Evolutionary conservation across 2,329 filamentous ascomycete genomes (phyloP).

Genomic region (Zalaria obscura): DNA sequence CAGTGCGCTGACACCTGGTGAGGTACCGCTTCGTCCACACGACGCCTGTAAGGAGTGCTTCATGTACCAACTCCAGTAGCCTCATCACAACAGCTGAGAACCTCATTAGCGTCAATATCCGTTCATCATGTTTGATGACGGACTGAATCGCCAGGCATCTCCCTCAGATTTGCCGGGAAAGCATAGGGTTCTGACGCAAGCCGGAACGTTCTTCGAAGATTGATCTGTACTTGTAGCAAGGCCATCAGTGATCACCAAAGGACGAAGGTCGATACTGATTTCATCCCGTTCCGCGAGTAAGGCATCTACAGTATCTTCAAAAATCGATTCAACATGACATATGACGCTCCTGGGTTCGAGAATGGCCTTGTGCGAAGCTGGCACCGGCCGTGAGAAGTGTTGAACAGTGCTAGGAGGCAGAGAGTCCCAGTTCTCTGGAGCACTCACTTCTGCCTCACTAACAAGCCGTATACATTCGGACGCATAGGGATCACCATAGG

Average conservation of each 20-base stretch:
- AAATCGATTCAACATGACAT: constrained; percentile 36
- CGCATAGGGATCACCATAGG: too few species aligned
- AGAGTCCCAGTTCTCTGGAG: too few species aligned
- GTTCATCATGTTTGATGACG: constrained; percentile 2
- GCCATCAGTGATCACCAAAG: neutral
- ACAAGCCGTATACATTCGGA: too few species aligned
- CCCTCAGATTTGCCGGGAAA: constrained; percentile 41
- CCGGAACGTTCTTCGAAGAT: neutral
- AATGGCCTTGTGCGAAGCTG: too few species aligned
- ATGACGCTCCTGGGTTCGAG: too few species aligned
- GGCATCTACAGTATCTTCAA: constrained; percentile 37
- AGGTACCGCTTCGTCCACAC: constrained; percentile 42
- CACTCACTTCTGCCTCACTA: too few species aligned
- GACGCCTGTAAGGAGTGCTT: constrained; percentile 32
- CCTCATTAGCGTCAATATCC: constrained; percentile 5
- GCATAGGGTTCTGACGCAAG: constrained; percentile 3
- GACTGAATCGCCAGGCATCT: constrained; percentile 46
- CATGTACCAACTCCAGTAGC: constrained; percentile 40
- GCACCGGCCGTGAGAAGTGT: too few species aligned
- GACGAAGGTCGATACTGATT: constrained; percentile 32
- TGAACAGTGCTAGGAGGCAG: too few species aligned
- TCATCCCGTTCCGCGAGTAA: constrained; percentile 29
- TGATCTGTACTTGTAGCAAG: neutral
- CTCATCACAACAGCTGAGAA: constrained; percentile 37
- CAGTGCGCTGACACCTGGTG: neutral